phyloP scores from a whole-genome alignment of 2,329 filamentous ascomycete species.

The Pseudodiploospora longispora region DNA sequence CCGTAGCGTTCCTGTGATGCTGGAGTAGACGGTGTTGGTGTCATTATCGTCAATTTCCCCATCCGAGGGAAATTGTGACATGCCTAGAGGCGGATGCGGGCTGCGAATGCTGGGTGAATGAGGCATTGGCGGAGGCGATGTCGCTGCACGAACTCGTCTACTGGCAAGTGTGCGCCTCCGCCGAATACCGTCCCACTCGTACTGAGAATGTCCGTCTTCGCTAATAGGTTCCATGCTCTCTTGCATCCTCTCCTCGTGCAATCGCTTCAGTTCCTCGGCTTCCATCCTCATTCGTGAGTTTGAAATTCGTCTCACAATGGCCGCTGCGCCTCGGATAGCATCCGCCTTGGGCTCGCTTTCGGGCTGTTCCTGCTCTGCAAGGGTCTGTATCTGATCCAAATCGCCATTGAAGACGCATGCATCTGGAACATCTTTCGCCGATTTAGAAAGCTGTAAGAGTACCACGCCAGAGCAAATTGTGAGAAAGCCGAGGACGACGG shows the following conservation, averaged over 20 bases:
- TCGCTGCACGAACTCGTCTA: conserved; percentile 18
- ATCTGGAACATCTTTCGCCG: conserved; percentile 93
- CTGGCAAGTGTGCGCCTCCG: conserved; percentile 53
- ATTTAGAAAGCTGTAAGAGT: conserved; percentile 91
- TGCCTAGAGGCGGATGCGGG: conserved; percentile 52
- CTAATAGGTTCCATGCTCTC: conserved; percentile 66
- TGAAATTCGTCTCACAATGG: conserved; percentile 79
- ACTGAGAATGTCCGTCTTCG: conserved; percentile 61
- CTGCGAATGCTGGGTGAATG: conserved; percentile 14
- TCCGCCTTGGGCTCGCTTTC: conserved; percentile 95
- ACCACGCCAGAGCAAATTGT: conserved; percentile 91
- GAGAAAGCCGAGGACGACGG: conserved; percentile 87
- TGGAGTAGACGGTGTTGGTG: conserved; percentile 41
- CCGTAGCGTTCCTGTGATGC: conserved; percentile 47
- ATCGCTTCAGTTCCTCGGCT: conserved; percentile 65
- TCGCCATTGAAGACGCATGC: conserved; percentile 86
- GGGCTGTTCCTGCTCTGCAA: conserved; percentile 91
- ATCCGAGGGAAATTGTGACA: conserved; percentile 69
- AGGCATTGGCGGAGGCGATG: conserved; percentile 18
- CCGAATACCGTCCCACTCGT: conserved; percentile 88
- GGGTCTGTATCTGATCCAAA: conserved; percentile 88
- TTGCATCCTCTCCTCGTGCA: conserved; percentile 68
- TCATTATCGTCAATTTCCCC: conserved; percentile 51
- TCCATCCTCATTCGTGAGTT: conserved; percentile 69
- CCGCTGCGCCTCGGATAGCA: conserved; percentile 83